Evolutionary conservation across 2,329 filamentous ascomycete species (phyloP), one percentile per base, ranked within the genome.

Genomic region (Penicillium sp.): DNA sequence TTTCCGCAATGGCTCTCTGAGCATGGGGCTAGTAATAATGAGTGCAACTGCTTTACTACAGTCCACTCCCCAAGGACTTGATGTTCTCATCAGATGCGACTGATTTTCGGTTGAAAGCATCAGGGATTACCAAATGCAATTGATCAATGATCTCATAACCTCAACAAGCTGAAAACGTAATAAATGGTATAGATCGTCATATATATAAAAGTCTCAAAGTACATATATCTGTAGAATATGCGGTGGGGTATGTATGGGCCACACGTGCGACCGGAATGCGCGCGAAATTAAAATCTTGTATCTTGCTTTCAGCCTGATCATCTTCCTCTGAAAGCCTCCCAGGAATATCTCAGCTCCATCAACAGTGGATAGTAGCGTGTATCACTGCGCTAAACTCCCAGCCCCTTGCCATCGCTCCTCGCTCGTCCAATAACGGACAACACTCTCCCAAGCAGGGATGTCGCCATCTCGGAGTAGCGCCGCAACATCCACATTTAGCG

Each of bases 401-500:
- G 42, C 60, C n/a, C 73, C 75, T 33, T 69, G 65, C 77, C 76
- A 79, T 55, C 76, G 71, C 67, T 77, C 75, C 67, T 79, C 75
- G 49, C 62, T 69, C 9, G 77, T 80, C 72, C 71, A 80, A 63
- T 73, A 81, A 53, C 77, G 69, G 23, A 80, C 73, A 51, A 81
- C 59, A 50, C 76, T 75, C 64, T 80, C 77, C 66, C 72, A 78
- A 1, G 68, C 78, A 2, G 75, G 67, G 1, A 70, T 49, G 69
- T 81, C 78, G 8, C 76, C 75, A 20, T 77, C 73, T 23, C 78
- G 65, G 53, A 80, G 58, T 45, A 81, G 61, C 33, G 73, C 76
- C 23, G 78, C 77, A 6, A 80, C 70, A 65, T 81, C 78, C 9
- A 79, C 73, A 61, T 81, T 81, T 45, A 81, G 61, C 46, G 78